Base-by-base conservation (phyloP, 78 protist species). In the Acrasis kona region DNA sequence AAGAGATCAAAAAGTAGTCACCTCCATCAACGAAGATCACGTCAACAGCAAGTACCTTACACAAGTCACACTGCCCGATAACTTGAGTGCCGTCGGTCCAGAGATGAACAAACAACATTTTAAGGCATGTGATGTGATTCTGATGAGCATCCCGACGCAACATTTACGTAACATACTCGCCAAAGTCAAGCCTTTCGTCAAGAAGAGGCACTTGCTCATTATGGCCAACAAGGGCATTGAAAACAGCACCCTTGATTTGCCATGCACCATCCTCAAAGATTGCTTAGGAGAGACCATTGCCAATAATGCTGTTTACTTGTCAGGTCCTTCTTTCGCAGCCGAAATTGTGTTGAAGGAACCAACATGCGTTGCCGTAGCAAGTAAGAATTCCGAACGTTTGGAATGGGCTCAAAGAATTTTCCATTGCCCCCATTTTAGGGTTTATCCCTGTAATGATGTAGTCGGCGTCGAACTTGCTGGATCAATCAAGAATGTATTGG, bases 381-480 rank as follows among this genome's bases (percentile, higher is more conserved):
- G 69, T 2, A 19, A 2, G 27, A 61, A 64, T 28, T 30, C 12
- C 27, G 39, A 57, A 5, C 3, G 41, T 1, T 32, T 28, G 34
- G 31, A 6, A 7, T 3, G 3, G 40, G 83, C 58, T 12, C 83
- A 79, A 30, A 3, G 40, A 7, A 3, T 73, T 27, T 6, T 79
- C 27, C 70, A 12, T 10, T 32, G 42, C 4, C 41, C 29, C 8
- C 27, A 9, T 41, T 80, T 80, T 72, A 65, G 84, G 29, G 81
- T 5, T 38, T 78, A 78, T 58, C 4, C 80, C 29, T 5, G 5
- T 12, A 31, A 29, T 19, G 84, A 80, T 50, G 9, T 74, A 9
- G 73, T 80, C 39, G 84, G 84, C 27, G n/a, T 42, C n/a, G 84
- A 80, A 57, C 5, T 80, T 5, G 67, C 70, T 30, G 84, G 84